These are phyloP conservation scores for Arabis alpina DNA, from an alignment of 345 rosid genomes.

Conservation along the genomic window DNA sequence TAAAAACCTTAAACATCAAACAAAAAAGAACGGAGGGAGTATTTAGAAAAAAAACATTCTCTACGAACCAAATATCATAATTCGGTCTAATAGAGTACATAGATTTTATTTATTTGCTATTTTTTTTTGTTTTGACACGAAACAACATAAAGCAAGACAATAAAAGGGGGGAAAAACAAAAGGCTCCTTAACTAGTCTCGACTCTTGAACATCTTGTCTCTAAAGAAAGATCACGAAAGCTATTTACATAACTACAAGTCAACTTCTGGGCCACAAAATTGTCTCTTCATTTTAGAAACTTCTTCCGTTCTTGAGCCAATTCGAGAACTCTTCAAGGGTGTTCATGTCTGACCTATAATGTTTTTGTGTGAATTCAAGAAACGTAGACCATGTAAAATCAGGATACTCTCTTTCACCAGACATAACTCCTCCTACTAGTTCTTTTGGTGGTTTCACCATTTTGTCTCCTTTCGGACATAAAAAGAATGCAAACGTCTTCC, in stretches of 20 bases:
- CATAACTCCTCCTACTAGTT: constrained; percentile 37
- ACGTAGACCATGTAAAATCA: constrained; percentile 80
- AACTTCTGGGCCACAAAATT: constrained; percentile 25
- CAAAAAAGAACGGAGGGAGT: too few relatives aligned
- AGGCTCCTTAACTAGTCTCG: constrained; percentile 15
- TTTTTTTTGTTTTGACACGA: constrained; percentile 8
- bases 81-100: not conserved
- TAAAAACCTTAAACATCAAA: too few relatives aligned
- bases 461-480: constrained; percentile 64
- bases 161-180: not conserved
- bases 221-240: constrained; percentile 9
- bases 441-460: constrained; percentile 68
- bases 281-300: constrained; percentile 38
- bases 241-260: constrained; percentile 27
- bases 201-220: constrained; percentile 11
- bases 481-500: constrained; percentile 66
- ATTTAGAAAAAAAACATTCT: not conserved
- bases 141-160: constrained; percentile 2
- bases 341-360: constrained; percentile 41
- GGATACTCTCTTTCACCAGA: constrained; percentile 54
- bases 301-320: constrained; percentile 36
- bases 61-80: constrained; percentile 6
- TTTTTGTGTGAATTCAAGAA: constrained; percentile 60
- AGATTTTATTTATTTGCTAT: constrained; percentile 18
- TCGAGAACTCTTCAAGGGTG: constrained; percentile 41